phyloP scores from a whole-genome alignment of 2,329 filamentous ascomycete genomes.

The Colletotrichum godetiae region DNA sequence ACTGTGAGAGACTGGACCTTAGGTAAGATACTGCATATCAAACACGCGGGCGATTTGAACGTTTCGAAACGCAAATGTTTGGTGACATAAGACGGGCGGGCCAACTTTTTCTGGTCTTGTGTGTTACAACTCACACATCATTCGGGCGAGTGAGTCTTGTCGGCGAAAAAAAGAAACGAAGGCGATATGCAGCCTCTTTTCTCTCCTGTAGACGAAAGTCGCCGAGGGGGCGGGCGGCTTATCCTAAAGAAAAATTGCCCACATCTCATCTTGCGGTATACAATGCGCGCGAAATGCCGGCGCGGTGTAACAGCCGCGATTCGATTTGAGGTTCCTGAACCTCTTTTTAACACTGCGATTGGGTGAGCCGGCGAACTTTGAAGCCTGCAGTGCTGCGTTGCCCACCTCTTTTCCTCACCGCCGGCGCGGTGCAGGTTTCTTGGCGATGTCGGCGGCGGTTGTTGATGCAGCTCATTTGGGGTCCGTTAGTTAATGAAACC shows the following conservation, averaged over 20 bases:
- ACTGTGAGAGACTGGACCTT: no score
- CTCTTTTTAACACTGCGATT: neutral
- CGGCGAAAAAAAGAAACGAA: no score
- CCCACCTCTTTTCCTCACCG: neutral
- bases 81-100: neutral
- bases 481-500: neutral
- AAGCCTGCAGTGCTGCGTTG: neutral
- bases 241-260: neutral
- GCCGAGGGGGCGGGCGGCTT: no score
- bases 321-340: neutral
- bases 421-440: neutral
- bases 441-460: neutral
- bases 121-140: no score
- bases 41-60: neutral
- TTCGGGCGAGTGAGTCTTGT: no score
- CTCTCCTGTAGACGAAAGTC: no score
- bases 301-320: constrained; percentile 21
- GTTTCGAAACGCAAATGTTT: constrained; percentile 22
- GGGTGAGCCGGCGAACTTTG: neutral
- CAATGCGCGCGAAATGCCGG: neutral
- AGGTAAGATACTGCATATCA: neutral
- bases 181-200: no score
- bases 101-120: no score
- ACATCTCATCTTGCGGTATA: neutral
- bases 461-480: neutral